Evolutionary conservation across 108 stramenopile species (phyloP).

Genomic region (Nitzschia palea): DNA sequence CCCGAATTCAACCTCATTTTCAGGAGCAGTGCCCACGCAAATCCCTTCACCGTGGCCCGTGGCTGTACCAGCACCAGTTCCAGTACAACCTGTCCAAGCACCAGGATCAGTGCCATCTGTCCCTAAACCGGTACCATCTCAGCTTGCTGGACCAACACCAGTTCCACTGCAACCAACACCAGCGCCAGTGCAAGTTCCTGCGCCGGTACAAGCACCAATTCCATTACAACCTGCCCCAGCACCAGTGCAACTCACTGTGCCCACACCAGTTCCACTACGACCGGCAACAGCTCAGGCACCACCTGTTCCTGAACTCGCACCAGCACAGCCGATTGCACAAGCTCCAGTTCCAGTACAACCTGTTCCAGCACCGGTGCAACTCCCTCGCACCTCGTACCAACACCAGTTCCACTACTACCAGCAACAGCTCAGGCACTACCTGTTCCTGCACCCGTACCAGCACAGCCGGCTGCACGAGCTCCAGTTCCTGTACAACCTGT

Average conservation of each 20-base stretch:
- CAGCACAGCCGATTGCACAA: neutral
- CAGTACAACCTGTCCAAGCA: neutral
- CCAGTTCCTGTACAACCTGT: neutral
- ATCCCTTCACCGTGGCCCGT: too few species aligned
- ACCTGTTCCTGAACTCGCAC: neutral
- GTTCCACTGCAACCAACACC: neutral
- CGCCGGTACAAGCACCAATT: neutral
- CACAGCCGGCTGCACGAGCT: neutral
- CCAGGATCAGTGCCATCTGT: neutral
- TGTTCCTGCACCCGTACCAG: neutral
- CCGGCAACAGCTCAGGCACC: conserved; percentile 12
- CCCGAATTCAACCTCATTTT: too few species aligned
- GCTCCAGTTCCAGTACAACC: conserved; percentile 1
- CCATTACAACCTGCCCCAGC: neutral
- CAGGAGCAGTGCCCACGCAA: too few species aligned
- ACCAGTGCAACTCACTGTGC: neutral
- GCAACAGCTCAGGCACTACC: conserved; percentile 10
- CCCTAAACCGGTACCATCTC: neutral
- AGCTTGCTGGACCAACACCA: neutral
- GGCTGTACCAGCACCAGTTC: neutral
- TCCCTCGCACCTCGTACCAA: neutral
- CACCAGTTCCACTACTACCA: conserved; percentile 2
- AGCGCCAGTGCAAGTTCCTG: neutral
- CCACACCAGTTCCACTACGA: conserved; percentile 10
- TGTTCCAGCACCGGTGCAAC: neutral